Base-by-base conservation (phyloP, 2,329 filamentous ascomycete species). In the Cryphonectria nitschkei region DNA sequence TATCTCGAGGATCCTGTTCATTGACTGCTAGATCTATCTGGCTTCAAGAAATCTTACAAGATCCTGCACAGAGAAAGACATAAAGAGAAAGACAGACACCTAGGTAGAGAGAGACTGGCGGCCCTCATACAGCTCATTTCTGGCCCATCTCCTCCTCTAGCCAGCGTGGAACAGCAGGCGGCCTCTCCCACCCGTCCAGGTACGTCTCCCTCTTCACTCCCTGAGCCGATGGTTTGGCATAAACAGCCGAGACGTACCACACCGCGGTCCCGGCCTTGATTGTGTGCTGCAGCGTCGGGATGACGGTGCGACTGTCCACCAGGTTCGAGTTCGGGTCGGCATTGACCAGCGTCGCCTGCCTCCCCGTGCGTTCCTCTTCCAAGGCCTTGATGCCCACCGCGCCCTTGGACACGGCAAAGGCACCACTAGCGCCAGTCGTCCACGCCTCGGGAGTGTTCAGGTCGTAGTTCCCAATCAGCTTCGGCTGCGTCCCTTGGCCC, bases 291-390 rank as follows among this genome's bases (percentile, higher is more conserved):
- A 95, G 80, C 41, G 90, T 90, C 34, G 93, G 93, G 75, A 95
- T 87, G 58, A 92, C 85, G 4, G 91, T 93, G 71, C 92, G 83
- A 71, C 89, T 89, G 81, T 93, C 90, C 2, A 94, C 84, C 46
- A 95, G 81, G 80, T 95, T 95, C 64, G 90, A 92, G 81, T 95
- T 94, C 8, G 92, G 92, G 78, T 95, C 93, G 14, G 92, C 91
- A 70, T 93, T 89, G 64, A 94, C 88, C 37, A 93, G 83, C 77
- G 87, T 89, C 3, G 92, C 92, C 68, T 79, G 81, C 29, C 91
- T 84, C 19, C 77, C 80, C 9, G 81, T 82, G 11, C 75, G 81
- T 2, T 77, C 81, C 0, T 84, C 83, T 76, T 83, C 92, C 69
- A 85, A 81, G 74, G 80, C 90, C 78, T 74, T 88, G 83, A 86